Conservation (phyloP, 2,329 filamentous ascomycete genomes). For the Cryphonectria nitschkei region DNA sequence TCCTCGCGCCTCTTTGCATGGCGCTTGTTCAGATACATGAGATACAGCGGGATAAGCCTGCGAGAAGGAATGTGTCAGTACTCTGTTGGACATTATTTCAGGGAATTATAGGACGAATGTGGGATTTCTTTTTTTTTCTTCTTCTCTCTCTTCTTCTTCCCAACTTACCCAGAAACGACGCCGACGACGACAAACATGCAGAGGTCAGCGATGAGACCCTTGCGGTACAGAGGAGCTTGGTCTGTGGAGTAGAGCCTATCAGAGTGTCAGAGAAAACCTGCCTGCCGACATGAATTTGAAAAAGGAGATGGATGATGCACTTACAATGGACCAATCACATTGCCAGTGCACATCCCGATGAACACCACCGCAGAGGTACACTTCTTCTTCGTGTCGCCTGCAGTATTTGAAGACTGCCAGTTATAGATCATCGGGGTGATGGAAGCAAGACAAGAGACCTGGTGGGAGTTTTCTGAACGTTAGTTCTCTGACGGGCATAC, state of each 20-base stretch:
- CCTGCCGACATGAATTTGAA: not conserved
- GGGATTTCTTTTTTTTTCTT: not conserved
- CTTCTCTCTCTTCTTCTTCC: no score
- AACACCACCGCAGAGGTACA: slow-evolving; percentile 67
- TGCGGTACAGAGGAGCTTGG: slow-evolving; percentile 58
- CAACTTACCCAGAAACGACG: slow-evolving; percentile 44
- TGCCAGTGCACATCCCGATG: slow-evolving; percentile 67
- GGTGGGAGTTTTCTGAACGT: not conserved
- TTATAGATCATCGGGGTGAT: slow-evolving; percentile 62
- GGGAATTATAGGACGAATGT: not conserved
- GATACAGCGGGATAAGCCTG: slow-evolving; percentile 46
- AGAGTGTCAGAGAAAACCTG: not conserved
- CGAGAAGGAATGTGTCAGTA: not conserved
- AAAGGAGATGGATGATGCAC: not conserved
- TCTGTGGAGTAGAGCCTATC: slow-evolving; percentile 58
- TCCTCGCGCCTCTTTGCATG: slow-evolving; percentile 58
- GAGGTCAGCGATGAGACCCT: slow-evolving; percentile 63
- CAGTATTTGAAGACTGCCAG: slow-evolving; percentile 66
- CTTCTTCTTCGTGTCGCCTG: slow-evolving; percentile 72
- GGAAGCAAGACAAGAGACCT: slow-evolving; percentile 34
- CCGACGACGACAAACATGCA: slow-evolving; percentile 64
- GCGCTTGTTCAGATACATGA: slow-evolving; percentile 56
- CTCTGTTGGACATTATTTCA: no score
- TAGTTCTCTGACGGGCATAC: not conserved
- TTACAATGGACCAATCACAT: slow-evolving; percentile 64